These are phyloP conservation scores for Phytophthora pini DNA, from an alignment of 352 stramenopile species.

Conservation along the genomic window DNA sequence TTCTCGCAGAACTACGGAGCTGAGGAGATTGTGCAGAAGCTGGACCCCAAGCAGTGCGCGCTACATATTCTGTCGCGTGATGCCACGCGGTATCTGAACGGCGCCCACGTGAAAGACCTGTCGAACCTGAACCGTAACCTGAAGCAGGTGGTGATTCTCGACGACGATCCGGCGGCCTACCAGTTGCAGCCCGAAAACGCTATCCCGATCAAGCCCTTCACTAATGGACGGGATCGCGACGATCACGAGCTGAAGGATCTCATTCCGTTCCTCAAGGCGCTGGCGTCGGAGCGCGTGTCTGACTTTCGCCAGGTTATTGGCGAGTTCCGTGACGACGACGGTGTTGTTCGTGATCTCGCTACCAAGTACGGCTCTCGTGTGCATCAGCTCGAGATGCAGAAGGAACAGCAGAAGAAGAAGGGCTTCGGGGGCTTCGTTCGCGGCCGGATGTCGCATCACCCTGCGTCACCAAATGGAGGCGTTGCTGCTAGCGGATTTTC, in stretches of 20 bases:
- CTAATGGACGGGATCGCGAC: slow-evolving; percentile 77
- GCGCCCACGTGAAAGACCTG: slow-evolving; percentile 86
- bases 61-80: slow-evolving; percentile 87
- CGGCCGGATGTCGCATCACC: slow-evolving; percentile 72
- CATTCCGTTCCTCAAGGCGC: slow-evolving; percentile 86
- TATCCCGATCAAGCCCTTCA: slow-evolving; percentile 83
- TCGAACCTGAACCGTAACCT: slow-evolving; percentile 82
- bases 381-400: slow-evolving; percentile 81
- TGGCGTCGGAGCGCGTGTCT: slow-evolving; percentile 75
- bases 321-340: slow-evolving; percentile 86
- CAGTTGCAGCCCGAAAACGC: slow-evolving; percentile 88
- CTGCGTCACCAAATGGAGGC: slow-evolving; percentile 29
- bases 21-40: slow-evolving; percentile 81
- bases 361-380: slow-evolving; percentile 82
- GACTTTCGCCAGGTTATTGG: slow-evolving; percentile 81
- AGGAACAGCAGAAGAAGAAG: slow-evolving; percentile 83
- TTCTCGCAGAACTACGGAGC: slow-evolving; percentile 88
- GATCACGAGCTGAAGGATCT: slow-evolving; percentile 83
- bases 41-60: slow-evolving; percentile 85
- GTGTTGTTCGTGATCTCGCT: slow-evolving; percentile 78
- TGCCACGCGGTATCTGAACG: slow-evolving; percentile 83
- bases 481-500: slow-evolving; percentile 30
- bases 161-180: slow-evolving; percentile 81
- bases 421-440: slow-evolving; percentile 86
- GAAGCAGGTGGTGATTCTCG: slow-evolving; percentile 84